Evolutionary conservation across 345 rosid species (phyloP), one percentile per base, ranked within the genome.

Genomic region (Bruguiera gymnorhiza): DNA sequence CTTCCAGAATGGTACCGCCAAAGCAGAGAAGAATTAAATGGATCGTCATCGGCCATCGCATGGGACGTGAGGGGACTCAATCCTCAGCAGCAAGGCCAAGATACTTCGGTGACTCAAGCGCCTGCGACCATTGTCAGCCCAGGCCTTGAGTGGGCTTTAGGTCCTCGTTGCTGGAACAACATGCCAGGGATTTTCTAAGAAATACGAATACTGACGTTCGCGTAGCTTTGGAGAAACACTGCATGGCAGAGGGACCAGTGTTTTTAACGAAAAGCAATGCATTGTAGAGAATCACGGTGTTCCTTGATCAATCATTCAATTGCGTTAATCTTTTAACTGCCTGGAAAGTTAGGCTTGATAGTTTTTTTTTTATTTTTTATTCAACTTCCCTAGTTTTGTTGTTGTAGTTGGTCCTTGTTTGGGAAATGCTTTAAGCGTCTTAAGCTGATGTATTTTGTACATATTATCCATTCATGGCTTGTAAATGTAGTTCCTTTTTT

Each of bases 1-100:
- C 79, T 84, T 11, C 94, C 94, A 18, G 94, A 87, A 8, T 88
- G 90, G 94, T 86, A 84, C 72, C 80, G 24, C 39, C 70, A 66
- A 56, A 70, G 58, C 31, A 73, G 61, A 34, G 63, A 70, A 34
- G 60, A 29, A 21, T 43, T 69, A 3, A 68, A 74, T 27, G 80
- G 63, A 26, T 30, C 76, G 26, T 62, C 81, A 21, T 63, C 77
- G 3, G 67, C 66, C 58, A 9, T 68, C 18, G 60, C 64, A 6
- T 68, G 55, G 18, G 79, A 69, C 50, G 66, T 52, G 55, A 62
- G 37, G 27, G 78, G 72, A 51, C 58, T 30, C 26, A 36, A 46
- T 46, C 19, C 11, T 62, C 55, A 69, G 48, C 73, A 71, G 79
- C 78, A 65, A 43, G 61, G 5, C 50, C 50, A 43, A 43, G 50